phyloP scores from a whole-genome alignment of 2,329 filamentous ascomycete species.

The Penicillium capsulatum region DNA sequence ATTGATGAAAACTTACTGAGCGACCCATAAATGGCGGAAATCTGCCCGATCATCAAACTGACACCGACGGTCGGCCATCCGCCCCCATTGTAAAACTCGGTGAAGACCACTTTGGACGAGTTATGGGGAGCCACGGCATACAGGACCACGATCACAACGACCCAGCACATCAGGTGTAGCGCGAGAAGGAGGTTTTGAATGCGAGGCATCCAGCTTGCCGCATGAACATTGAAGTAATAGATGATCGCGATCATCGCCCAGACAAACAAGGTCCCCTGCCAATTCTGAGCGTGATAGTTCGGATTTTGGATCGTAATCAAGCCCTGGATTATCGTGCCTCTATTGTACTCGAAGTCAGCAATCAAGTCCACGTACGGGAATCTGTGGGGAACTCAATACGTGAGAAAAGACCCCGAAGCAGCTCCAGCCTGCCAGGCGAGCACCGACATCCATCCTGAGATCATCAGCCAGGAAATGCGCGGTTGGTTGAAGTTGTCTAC shows the following conservation, averaged over 20 bases:
- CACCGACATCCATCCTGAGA: slow-evolving; percentile 48
- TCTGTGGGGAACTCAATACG: too few relatives aligned
- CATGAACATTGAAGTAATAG: slow-evolving; percentile 41
- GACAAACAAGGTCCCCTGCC: slow-evolving; percentile 50
- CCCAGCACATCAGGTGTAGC: slow-evolving; percentile 38
- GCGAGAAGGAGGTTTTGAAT: slow-evolving; percentile 39
- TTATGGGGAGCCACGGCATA: slow-evolving; percentile 34
- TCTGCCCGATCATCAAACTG: slow-evolving; percentile 37
- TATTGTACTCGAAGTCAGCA: too few relatives aligned
- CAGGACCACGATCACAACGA: slow-evolving; percentile 29
- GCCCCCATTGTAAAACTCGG: slow-evolving; percentile 35
- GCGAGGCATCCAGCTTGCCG: slow-evolving; percentile 31
- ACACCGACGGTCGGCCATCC: slow-evolving; percentile 38
- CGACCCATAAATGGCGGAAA: slow-evolving; percentile 30
- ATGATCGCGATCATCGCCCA: slow-evolving; percentile 45
- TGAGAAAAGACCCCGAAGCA: slow-evolving; percentile 47
- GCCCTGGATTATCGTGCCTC: slow-evolving; percentile 47
- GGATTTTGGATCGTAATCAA: slow-evolving; percentile 43
- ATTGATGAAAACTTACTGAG: slow-evolving; percentile 25
- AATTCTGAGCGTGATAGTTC: slow-evolving; percentile 40
- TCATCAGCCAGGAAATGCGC: background rate
- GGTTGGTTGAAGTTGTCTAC: too few relatives aligned
- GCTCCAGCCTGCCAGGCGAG: slow-evolving; percentile 50
- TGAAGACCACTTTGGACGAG: slow-evolving; percentile 31
- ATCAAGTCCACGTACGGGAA: too few relatives aligned